Base-by-base conservation (phyloP, 2,329 filamentous ascomycete species). In the Furcasterigmium sp. region DNA sequence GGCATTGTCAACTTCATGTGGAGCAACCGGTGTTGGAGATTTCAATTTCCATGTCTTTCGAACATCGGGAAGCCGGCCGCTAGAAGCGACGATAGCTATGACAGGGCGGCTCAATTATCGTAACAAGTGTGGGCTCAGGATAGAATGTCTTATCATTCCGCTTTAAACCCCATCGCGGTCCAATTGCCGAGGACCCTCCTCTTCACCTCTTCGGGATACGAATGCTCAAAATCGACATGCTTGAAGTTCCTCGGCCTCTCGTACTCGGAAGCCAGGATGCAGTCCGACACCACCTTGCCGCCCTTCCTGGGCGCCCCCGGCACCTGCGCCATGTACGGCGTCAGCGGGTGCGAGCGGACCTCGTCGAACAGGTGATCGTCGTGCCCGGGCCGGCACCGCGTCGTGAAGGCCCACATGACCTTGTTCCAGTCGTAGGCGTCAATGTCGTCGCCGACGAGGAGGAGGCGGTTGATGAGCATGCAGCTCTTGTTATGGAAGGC, bases 391-490 rank as follows among this genome's bases (percentile, higher is more conserved):
- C 70, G 60, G 45, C 72, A 76, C 1, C 71, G 60, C 0, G 72
- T 75, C 13, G 55, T 59, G 44, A 70, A 74, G 0, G 72, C 72
- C 66, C 66, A 76, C 41, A 72, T 66, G 7, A 76, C 65, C 25
- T 75, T 68, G 37, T 67, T 66, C 40, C 57, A 57, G 38, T 69
- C 49, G 46, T 70, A 71, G 1, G 69, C 57, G 39, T 76, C 70
- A 41, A 76, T 69, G 41, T 76, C 73, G 2, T 73, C 68, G 1
- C 72, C 72, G 0, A 72, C 63, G 0, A 76, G 50, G 0, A 74
- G 47, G 7, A 75, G 44, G 1, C 68, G 62, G 43, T 75, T 66
- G 37, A 73, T 68, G 0, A 58, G 59, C 34, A 61, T 63, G 7
- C 65, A 64, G 10, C 58, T 58, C 54, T 74, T 76, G 42, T 65